Base-by-base conservation (phyloP, 805 yeast species). In the Schizosaccharomyces pombe region DNA sequence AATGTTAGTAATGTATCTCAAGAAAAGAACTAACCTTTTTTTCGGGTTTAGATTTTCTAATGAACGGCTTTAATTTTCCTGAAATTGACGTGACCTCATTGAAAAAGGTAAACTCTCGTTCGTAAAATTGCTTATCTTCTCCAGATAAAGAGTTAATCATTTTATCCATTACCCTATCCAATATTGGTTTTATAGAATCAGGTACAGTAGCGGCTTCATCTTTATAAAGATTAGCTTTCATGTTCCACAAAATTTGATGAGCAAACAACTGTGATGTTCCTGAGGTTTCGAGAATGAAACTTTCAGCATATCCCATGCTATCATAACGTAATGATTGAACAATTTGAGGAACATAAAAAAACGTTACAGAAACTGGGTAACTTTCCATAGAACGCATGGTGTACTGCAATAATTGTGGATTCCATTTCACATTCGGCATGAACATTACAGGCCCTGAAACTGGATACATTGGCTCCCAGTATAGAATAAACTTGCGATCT, bases 221-320 rank as follows among this genome's bases (percentile, higher is more conserved):
- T 60, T 80, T 82, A 67, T 76, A 91, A 58, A 86, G 77, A 63
- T 93, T 91, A 1, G 99, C 97, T 62, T 82, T 68, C 83, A 91
- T 85, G 63, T 91, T 91, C 99, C 99, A 91, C 55, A 91, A 85
- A 59, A 91, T 87, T 67, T 91, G 99, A 66, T 91, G 99, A 0
- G 97, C 87, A 72, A 91, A 91, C 58, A 89, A 70, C 60, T 84
- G 93, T 29, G 91, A 80, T 12, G 86, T 84, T 63, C 82, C 79
- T 1, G 94, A 96, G 1, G 96, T 85, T 64, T 91, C 97, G 55
- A 89, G 68, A 58, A 91, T 86, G 63, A 83, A 85, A 60, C 85
- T 75, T 60, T 84, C 85, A 49, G 89, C 93, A 61, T 85, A 87
- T 0, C 96, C 97, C 49, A 76, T 70, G 9, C 67, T 67, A 64